Evolutionary conservation across 257 asterid species (phyloP), one percentile per base, ranked within the genome.

Genomic region (Forsythia viridissima): DNA sequence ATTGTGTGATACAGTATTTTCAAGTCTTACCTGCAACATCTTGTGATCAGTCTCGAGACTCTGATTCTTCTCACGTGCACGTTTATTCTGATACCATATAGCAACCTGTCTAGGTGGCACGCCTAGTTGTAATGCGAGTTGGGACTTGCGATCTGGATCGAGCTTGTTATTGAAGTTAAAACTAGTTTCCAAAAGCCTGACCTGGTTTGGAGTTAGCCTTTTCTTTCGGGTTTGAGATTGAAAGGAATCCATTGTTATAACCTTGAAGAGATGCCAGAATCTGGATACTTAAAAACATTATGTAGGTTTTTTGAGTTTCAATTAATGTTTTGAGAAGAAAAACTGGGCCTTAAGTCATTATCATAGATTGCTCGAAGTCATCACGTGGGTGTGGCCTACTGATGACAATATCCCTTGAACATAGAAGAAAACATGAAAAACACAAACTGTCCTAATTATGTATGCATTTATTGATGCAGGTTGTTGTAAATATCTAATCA

Each of bases 61-160:
- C 43, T 91, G 93, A 6, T 74, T 85, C 87, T 86, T 92, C 84
- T 87, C 89, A 0, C 97, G 79, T 2, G 96, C 94, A 0, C 97
- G 90, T 85, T 82, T 89, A 80, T 92, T 92, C 24, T 91, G 96
- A 81, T 89, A 92, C 94, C 97, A 92, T 38, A 91, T 81, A 1
- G 94, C 93, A 0, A 92, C 84, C 21, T 92, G 95, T 6, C 94
- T 74, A 0, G 91, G 86, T 15, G 94, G 92, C 20, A 89, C 63
- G 0, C 91, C 94, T 0, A 91, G 90, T 80, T 88, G 87, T 6
- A 57, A 74, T 0, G 96, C 90, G 0, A 92, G 92, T 42, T 83
- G 91, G 3, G 76, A 68, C 71, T 88, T 91, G 6, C 83, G 82
- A 34, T 88, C 90, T 3, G 93, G 81, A 67, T 91, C 92, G 16